Base-by-base conservation (phyloP, 108 stramenopile species). In the Mediolabrus comicus region DNA sequence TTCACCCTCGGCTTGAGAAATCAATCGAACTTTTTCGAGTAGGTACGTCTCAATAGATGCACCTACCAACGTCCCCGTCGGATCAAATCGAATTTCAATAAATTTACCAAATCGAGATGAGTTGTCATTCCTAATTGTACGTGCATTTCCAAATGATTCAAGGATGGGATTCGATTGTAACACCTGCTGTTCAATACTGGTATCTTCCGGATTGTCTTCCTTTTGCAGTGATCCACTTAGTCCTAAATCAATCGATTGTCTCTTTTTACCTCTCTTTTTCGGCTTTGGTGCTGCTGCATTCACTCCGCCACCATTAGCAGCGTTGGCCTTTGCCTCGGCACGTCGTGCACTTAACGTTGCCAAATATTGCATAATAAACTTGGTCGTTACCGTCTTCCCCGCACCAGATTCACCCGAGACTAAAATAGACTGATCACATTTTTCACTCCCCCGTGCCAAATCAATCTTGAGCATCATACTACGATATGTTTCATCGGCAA, bases 371-470 rank as follows among this genome's bases (percentile, higher is more conserved):
- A 99, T 97, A 38, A 99, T 87, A 57, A 98, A 87, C 69, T 99
- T 99, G 43, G 97, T 96, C 0, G 97, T 97, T 26, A 98, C 98
- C 8, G 98, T 99, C 69, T 98, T 99, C 12, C 97, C 97, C n/a
- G 98, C 96, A 11, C 98, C 98, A 58, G 75, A 80, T 80, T 99
- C 98, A 25, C 92, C 92, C 62, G 85, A 86, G 0, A 94, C 88
- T 0, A 96, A 75, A 69, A 96, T 94, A 24, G 87, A 82, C 65
- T 87, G 83, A 62, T 84, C 77, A 53, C 68, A 73, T 10, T 65
- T 59, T 2, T 11, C 31, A 3, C 67, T 22, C 4, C 58, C 19
- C 19, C 73, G 32, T 27, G 63, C 69, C n/a, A 69, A 67, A 39
- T 72, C 71, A 30, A 74, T 65, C 12, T 66, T 59, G 36, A 87